A percentile compares a stretch with the other conserved stretches of the same genome.
phyloP scores from a whole-genome alignment of 441 rosid genomes.

The Corymbia citriodora region DNA sequence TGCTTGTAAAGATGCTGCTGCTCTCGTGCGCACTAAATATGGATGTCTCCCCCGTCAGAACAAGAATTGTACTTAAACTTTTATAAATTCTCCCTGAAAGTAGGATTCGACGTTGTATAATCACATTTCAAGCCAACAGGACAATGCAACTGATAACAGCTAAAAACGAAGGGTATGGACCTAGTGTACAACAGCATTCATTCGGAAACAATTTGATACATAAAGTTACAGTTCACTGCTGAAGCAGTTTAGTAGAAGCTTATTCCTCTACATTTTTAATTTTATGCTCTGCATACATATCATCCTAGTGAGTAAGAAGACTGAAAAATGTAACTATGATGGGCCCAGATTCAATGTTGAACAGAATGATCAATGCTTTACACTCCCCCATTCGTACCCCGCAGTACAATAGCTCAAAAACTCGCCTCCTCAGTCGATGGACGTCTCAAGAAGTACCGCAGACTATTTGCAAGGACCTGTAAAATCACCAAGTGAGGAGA shows the following conservation, averaged over 20 bases:
- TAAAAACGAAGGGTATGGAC: not conserved
- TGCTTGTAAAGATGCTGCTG: not conserved
- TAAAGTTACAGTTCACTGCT: not conserved
- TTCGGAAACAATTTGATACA: not conserved
- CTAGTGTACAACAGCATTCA: not conserved
- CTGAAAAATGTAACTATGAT: not conserved
- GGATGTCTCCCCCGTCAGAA: not conserved
- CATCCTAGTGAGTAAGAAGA: not conserved
- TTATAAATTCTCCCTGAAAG: not conserved
- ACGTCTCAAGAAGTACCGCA: slow-evolving; percentile 91
- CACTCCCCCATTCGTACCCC: not conserved
- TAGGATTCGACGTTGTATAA: not conserved
- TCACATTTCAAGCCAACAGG: not conserved
- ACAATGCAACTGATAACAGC: not conserved
- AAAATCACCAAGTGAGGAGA: not conserved
- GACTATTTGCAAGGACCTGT: slow-evolving; percentile 87
- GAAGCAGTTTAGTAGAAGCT: not conserved
- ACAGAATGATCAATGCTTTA: not conserved
- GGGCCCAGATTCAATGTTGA: not conserved
- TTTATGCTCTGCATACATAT: not conserved
- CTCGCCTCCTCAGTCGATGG: slow-evolving; percentile 88
- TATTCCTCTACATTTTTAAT: not conserved
- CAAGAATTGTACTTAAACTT: not conserved
- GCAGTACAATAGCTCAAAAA: slow-evolving; percentile 43
- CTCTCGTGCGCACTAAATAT: not conserved